phyloP scores from a whole-genome alignment of 257 asterid genomes.

The Petunia axillaris region DNA sequence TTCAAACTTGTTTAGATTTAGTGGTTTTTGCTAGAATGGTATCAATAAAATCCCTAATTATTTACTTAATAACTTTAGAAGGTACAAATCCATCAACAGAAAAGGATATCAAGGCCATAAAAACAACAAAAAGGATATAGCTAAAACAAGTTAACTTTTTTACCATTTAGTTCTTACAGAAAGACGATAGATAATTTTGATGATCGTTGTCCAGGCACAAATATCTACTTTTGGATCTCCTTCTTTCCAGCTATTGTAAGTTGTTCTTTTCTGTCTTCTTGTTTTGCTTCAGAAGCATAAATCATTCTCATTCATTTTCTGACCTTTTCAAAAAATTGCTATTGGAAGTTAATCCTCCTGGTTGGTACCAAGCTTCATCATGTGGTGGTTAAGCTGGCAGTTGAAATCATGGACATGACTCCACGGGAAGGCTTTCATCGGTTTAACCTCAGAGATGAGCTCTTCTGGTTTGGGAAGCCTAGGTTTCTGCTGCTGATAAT shows the following conservation, averaged over 20 bases:
- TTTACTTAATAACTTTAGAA: neutral
- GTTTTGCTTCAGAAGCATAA: neutral
- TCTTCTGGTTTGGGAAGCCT: constrained; percentile 95
- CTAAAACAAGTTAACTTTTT: neutral
- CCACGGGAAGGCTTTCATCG: constrained; percentile 57
- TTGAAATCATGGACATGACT: constrained; percentile 69
- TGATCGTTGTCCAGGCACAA: constrained; percentile 62
- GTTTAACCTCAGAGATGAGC: constrained; percentile 89
- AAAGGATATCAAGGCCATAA: neutral
- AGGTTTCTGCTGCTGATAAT: constrained; percentile 73
- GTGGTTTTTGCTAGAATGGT: neutral
- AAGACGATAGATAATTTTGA: neutral
- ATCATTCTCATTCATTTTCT: constrained; percentile 15
- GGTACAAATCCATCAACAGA: neutral
- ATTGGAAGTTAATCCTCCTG: constrained; percentile 69
- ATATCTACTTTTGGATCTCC: constrained; percentile 90
- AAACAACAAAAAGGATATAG: neutral
- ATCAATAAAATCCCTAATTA: neutral
- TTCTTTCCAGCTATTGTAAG: constrained; percentile 80
- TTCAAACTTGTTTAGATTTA: neutral
- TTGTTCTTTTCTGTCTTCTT: constrained; percentile 10
- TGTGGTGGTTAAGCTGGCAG: constrained; percentile 81
- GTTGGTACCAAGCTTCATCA: constrained; percentile 90
- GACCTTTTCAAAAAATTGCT: constrained; percentile 24
- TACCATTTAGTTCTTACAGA: neutral